Evolutionary conservation across 345 rosid species (phyloP), one percentile per base, ranked within the genome.

Genomic region (Chamaenerion angustifolium): DNA sequence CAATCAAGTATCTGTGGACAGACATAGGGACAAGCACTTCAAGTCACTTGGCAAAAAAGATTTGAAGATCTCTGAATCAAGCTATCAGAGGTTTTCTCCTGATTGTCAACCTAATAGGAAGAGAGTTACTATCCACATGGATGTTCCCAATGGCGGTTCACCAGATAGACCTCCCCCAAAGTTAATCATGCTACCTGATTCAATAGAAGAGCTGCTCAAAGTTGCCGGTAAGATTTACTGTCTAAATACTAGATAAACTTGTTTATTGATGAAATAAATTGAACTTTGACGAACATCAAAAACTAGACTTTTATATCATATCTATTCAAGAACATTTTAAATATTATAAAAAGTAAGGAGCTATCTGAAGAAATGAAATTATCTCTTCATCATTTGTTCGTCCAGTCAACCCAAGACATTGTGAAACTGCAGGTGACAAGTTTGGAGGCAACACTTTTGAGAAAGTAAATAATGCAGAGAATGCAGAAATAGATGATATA

Each of bases 81-180:
- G 68, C 60, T 41, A 16, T 58, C 64, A 65, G 49, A 57, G 46
- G 41, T 37, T 49, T 59, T 48, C 58, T 35, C 40, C 60, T 14
- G 49, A 66, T 31, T 55, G 40, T 47, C 48, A 41, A 46, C 42
- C 63, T 5, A 64, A 55, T 50, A 74, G 64, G 62, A 79, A 73
- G 75, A 83, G 98, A 71, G 85, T 90, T 56, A 83, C 89, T 4
- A 82, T 90, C 56, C 83, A 83, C 71, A 70, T 74, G 87, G 64
- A 57, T 64, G 57, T 61, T 27, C 67, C 58, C 21, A 61, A 5
- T 31, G 63, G 66, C 56, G 59, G 63, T 46, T 56, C 58, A 45
- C 46, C 73, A 57, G 61, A 70, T 15, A 49, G 51, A 50, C 68
- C 45, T 45, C 68, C 27, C 1, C 73, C 72, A 53, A 86, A 79